Conservation (phyloP, 345 rosid species). For the Brassica carinata region DNA sequence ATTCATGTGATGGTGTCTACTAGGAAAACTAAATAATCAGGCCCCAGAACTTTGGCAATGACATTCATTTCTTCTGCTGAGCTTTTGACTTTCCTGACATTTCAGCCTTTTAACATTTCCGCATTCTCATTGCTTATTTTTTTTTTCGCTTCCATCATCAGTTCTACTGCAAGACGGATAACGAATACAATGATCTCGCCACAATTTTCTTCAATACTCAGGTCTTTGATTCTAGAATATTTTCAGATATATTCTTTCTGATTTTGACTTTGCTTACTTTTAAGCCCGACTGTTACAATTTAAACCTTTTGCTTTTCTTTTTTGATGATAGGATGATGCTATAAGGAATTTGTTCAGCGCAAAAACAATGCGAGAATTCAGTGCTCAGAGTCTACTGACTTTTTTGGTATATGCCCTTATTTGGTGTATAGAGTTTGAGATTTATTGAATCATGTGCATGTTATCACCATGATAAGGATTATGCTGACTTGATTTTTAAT, state of each 20-base stretch:
- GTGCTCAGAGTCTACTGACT: conserved; percentile 88
- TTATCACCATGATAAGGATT: conserved; percentile 13
- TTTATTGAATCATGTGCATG: conserved; percentile 24
- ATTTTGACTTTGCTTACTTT: conserved; percentile 12
- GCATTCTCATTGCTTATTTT: conserved; percentile 24
- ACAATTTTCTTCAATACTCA: conserved; percentile 98
- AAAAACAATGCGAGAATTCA: conserved; percentile 92
- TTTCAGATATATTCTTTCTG: not conserved
- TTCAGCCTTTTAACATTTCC: conserved; percentile 11
- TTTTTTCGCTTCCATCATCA: conserved; percentile 32
- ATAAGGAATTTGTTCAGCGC: conserved; percentile 98
- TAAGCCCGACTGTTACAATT: not conserved
- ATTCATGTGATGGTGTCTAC: conserved; percentile 4
- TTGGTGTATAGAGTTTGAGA: conserved; percentile 3
- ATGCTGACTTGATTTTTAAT: conserved; percentile 12
- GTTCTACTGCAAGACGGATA: conserved; percentile 85
- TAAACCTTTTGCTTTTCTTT: not conserved
- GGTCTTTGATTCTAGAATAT: conserved; percentile 45
- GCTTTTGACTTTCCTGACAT: conserved; percentile 14
- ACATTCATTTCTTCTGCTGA: not conserved
- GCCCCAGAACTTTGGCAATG: not conserved
- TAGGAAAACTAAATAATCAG: not conserved
- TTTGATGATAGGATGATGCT: conserved; percentile 83
- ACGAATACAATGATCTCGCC: conserved; percentile 95
- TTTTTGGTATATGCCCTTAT: conserved; percentile 68